A percentile compares a stretch with the other conserved stretches of the same genome.
Conservation (phyloP, 129 eudicot genomes). For the Tanacetum coccineum region DNA sequence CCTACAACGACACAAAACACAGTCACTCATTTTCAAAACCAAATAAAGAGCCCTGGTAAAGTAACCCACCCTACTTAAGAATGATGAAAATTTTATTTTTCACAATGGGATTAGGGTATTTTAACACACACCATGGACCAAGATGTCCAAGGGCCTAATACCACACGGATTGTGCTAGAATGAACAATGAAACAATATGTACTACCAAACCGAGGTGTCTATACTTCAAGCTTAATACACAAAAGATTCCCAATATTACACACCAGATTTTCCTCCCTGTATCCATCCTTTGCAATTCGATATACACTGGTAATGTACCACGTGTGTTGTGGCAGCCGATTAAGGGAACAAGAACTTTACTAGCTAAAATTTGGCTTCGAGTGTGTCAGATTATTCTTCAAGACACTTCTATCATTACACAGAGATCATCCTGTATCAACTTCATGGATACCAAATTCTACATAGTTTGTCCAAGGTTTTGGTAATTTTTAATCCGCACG, state of each 20-base stretch:
- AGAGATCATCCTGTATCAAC: constrained; percentile 74
- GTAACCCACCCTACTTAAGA: constrained; percentile 48
- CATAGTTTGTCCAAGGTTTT: constrained; percentile 59
- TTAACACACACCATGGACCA: constrained; percentile 62
- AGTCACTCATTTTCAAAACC: constrained; percentile 47
- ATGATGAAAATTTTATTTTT: constrained; percentile 51
- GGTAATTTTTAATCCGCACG: constrained; percentile 63
- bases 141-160: constrained; percentile 81
- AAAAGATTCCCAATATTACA: constrained; percentile 56
- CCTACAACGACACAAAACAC: constrained; percentile 71
- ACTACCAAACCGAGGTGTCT: constrained; percentile 52
- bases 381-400: constrained; percentile 63
- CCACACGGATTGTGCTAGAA: constrained; percentile 73
- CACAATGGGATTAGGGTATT: constrained; percentile 60
- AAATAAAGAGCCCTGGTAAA: constrained; percentile 45
- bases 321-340: constrained; percentile 67
- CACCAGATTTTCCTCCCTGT: constrained; percentile 61
- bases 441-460: constrained; percentile 73
- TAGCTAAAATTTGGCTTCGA: constrained; percentile 56
- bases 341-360: constrained; percentile 54
- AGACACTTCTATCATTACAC: constrained; percentile 54
- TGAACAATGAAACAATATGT: constrained; percentile 82
- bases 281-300: constrained; percentile 52
- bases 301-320: constrained; percentile 72
- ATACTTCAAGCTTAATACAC: constrained; percentile 66